Conservation (phyloP, 805 yeast species). For the Hyphopichia homilentoma region DNA sequence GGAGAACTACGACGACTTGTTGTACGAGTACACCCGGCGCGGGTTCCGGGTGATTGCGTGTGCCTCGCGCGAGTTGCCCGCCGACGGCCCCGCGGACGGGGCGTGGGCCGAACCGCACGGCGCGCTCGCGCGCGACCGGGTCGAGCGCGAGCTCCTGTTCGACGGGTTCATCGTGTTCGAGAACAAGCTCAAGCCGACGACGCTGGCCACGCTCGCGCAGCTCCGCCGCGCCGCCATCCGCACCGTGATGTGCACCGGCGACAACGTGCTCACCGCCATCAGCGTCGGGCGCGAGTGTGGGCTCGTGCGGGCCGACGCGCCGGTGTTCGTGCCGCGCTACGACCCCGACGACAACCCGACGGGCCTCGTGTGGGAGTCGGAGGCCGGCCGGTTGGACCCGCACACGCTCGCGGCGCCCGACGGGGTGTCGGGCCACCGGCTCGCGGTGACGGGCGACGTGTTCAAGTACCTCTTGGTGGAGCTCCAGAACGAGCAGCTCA, state of each 20-base stretch:
- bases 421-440: conserved; percentile 43
- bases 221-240: conserved; percentile 69
- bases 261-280: conserved; percentile 88
- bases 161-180: conserved; percentile 91
- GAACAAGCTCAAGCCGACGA: conserved; percentile 75
- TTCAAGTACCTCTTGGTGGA: conserved; percentile 73
- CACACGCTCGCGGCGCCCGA: conserved; percentile 52
- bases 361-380: conserved; percentile 59
- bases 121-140: conserved; percentile 67
- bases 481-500: conserved; percentile 34
- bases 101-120: conserved; percentile 24
- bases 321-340: conserved; percentile 54
- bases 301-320: conserved; percentile 43
- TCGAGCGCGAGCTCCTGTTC: conserved; percentile 69
- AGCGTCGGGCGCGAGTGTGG: conserved; percentile 88
- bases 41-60: conserved; percentile 96
- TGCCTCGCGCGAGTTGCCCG: conserved; percentile 56
- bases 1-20: conserved; percentile 60
- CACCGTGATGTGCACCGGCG: conserved; percentile 97
- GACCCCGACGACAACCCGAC: conserved; percentile 36
- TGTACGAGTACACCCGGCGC: conserved; percentile 83
- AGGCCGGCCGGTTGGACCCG: conserved; percentile 56
- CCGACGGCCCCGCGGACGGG: conserved; percentile 15
- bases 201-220: conserved; percentile 56
- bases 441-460: conserved; percentile 92